Conservation (phyloP, 495 filamentous ascomycete genomes). For the Talaromyces trachyspermus region DNA sequence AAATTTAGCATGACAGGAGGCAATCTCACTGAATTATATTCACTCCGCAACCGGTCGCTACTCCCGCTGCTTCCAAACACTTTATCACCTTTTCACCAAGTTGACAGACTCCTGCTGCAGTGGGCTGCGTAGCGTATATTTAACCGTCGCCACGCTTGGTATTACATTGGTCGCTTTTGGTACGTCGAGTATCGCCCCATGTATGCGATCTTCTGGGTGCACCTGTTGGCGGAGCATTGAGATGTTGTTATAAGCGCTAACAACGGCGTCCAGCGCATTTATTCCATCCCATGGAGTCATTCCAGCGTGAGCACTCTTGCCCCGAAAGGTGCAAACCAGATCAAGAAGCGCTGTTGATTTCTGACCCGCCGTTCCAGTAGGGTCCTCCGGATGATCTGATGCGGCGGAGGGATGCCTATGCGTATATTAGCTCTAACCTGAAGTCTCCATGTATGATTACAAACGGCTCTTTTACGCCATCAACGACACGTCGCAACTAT, state of each 20-base stretch:
- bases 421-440: no score
- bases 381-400: no score
- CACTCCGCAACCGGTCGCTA: conserved; percentile 51
- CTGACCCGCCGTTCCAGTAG: no score
- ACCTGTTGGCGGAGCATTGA: conserved; percentile 57
- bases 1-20: no score
- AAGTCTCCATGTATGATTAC: no score
- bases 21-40: conserved; percentile 33
- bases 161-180: conserved; percentile 57
- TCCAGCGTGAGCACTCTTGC: conserved; percentile 45
- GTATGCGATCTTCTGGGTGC: conserved; percentile 52
- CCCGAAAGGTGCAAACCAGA: no score
- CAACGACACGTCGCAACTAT: conserved; percentile 55
- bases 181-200: conserved; percentile 51
- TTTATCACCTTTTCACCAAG: conserved; percentile 44
- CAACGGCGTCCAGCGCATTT: conserved; percentile 57
- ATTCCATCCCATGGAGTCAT: conserved; percentile 57
- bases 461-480: no score
- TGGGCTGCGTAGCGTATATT: conserved; percentile 45
- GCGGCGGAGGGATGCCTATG: no score
- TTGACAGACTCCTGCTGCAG: conserved; percentile 34
- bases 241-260: conserved; percentile 55
- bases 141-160: conserved; percentile 46
- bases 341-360: no score
- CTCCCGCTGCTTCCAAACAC: conserved; percentile 54